These are phyloP conservation scores for Dendrobium nobile DNA, from an alignment of 106 monocot species.

Conservation along the genomic window DNA sequence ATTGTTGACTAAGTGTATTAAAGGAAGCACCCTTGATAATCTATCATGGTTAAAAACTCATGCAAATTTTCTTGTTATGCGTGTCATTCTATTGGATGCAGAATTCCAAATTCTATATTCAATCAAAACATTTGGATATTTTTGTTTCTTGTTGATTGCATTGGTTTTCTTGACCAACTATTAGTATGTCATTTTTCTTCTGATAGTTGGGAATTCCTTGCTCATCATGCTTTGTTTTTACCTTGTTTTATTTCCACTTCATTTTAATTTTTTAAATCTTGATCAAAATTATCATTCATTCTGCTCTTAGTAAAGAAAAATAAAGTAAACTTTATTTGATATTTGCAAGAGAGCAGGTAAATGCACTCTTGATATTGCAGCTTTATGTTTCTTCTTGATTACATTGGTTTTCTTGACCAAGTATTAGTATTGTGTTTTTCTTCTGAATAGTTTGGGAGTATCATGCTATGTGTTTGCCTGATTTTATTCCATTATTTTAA, in stretches of 20 bases:
- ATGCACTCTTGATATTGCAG: background rate
- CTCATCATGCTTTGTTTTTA: background rate
- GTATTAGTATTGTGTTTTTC: no score
- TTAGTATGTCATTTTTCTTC: no score
- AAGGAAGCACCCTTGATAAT: background rate
- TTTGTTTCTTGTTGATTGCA: background rate
- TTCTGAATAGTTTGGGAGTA: background rate
- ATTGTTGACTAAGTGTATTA: background rate
- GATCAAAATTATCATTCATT: background rate
- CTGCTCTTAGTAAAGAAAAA: background rate
- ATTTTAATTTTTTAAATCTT: no score
- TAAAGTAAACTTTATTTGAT: background rate
- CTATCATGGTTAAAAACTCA: background rate
- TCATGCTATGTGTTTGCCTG: background rate
- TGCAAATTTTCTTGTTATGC: background rate
- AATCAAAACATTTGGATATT: background rate
- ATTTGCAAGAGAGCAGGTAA: background rate
- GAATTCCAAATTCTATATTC: background rate
- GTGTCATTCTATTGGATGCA: background rate
- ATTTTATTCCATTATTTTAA: background rate
- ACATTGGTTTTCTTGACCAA: background rate
- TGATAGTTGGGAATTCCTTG: background rate
- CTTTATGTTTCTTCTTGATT: background rate
- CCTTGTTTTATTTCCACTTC: background rate
- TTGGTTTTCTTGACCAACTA: background rate